These are phyloP conservation scores for Fusarium sp. DNA, from an alignment of 2,329 filamentous ascomycete genomes.

Conservation along the genomic window DNA sequence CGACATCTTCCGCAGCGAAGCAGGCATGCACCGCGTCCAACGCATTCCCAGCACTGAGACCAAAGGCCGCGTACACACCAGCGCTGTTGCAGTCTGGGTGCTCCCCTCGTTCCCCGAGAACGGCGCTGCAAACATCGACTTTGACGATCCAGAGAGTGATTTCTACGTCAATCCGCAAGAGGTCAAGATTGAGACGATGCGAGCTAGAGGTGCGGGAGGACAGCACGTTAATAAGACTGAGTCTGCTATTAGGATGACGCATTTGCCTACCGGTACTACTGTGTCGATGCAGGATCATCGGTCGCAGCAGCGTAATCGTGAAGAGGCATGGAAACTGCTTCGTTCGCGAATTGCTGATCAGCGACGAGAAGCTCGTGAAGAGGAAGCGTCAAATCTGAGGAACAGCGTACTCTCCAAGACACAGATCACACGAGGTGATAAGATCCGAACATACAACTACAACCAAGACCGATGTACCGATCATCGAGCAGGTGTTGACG, in stretches of 20 bases:
- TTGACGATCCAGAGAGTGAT: conserved; percentile 87
- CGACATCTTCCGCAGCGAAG: conserved; percentile 83
- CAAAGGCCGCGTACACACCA: conserved; percentile 92
- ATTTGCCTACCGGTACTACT: conserved; percentile 85
- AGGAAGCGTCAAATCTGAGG: conserved; percentile 77
- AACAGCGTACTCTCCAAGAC: conserved; percentile 82
- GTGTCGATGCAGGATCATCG: conserved; percentile 94
- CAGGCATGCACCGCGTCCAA: conserved; percentile 95
- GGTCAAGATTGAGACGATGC: conserved; percentile 88
- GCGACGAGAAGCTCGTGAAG: conserved; percentile 84
- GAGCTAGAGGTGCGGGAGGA: conserved; percentile 89
- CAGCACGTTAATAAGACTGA: conserved; percentile 99
- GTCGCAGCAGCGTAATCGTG: conserved; percentile 89
- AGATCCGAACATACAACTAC: conserved; percentile 92
- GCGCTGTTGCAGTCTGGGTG: conserved; percentile 91
- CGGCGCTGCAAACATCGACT: conserved; percentile 63
- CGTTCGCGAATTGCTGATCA: conserved; percentile 84
- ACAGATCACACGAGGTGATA: conserved; percentile 89
- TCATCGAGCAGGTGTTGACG: conserved; percentile 82
- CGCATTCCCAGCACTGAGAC: conserved; percentile 90
- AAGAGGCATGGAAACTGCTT: conserved; percentile 86
- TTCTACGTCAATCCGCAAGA: conserved; percentile 90
- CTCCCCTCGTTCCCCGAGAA: conserved; percentile 80
- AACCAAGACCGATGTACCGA: conserved; percentile 83
- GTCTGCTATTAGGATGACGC: conserved; percentile 91